A percentile compares a stretch with the other conserved stretches of the same genome.
Evolutionary conservation across 768 basidiomycete species (phyloP).

Genomic region (Hypsizygus marmoreus): DNA sequence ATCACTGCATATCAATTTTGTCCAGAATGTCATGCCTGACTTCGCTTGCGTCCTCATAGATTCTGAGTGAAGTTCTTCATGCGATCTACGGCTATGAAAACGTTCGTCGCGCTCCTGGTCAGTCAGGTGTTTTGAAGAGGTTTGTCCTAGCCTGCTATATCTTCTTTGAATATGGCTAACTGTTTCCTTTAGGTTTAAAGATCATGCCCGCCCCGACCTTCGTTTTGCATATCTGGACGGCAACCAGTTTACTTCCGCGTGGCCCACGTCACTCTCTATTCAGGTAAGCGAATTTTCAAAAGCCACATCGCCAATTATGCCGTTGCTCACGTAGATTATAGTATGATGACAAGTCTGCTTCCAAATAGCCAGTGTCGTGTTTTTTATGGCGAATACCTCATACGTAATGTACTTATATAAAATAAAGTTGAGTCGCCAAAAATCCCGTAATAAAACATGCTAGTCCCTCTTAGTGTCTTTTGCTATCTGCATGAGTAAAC

Average conservation of each 20-base stretch:
- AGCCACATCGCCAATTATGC: too few relatives aligned
- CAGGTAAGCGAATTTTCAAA: constrained; percentile 38
- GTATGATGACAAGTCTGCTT: background rate
- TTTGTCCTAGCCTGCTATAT: constrained; percentile 18
- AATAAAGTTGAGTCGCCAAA: background rate
- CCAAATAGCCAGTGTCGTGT: background rate
- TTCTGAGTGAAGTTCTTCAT: constrained; percentile 63
- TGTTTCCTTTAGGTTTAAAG: constrained; percentile 42
- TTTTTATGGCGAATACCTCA: too few relatives aligned
- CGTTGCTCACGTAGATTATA: too few relatives aligned
- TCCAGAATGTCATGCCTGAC: background rate
- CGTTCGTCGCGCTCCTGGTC: constrained; percentile 65
- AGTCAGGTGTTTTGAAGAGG: constrained; percentile 65
- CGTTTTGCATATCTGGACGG: constrained; percentile 57
- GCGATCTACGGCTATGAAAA: constrained; percentile 61
- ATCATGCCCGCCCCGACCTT: constrained; percentile 47
- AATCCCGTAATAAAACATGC: background rate
- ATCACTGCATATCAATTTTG: constrained; percentile 3
- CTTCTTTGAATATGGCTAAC: background rate
- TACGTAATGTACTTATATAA: background rate
- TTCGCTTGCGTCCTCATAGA: constrained; percentile 28
- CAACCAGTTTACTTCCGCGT: constrained; percentile 52
- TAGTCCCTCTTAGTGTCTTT: constrained; percentile 15
- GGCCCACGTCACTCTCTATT: constrained; percentile 69
- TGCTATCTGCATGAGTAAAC: constrained; percentile 40